Conservation (phyloP, 495 filamentous ascomycete genomes). For the Alectoria sarmentosa region DNA sequence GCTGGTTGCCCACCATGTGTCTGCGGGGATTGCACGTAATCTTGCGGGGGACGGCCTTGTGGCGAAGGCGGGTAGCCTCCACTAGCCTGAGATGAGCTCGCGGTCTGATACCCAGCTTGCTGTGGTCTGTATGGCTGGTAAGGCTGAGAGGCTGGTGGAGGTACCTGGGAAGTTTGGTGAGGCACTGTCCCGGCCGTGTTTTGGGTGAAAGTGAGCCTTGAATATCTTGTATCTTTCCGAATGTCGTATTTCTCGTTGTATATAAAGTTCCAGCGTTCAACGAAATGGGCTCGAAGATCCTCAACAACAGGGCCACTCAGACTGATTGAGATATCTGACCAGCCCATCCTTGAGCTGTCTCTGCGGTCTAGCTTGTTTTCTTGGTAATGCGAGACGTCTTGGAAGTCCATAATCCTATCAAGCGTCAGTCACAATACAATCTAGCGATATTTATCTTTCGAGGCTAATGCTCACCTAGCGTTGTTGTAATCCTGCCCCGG, state of each 20-base stretch:
- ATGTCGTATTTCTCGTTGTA: slow-evolving; percentile 73
- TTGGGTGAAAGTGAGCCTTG: slow-evolving; percentile 38
- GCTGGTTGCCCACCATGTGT: slow-evolving; percentile 16
- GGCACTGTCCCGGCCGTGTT: slow-evolving; percentile 19
- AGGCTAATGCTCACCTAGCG: slow-evolving; percentile 35
- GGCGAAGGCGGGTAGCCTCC: slow-evolving; percentile 3
- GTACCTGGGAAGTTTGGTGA: slow-evolving; percentile 14
- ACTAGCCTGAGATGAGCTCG: not conserved
- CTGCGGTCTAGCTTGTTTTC: slow-evolving; percentile 82
- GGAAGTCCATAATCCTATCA: slow-evolving; percentile 69
- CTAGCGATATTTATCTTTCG: not conserved
- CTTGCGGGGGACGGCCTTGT: slow-evolving; percentile 1
- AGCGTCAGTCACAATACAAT: slow-evolving; percentile 12
- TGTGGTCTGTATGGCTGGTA: slow-evolving; percentile 9
- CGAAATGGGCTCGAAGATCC: slow-evolving; percentile 73
- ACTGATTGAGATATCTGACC: slow-evolving; percentile 74
- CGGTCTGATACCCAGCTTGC: not conserved
- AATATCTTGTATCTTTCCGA: slow-evolving; percentile 56
- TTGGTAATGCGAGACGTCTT: slow-evolving; percentile 75
- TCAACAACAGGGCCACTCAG: slow-evolving; percentile 72
- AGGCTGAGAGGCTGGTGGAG: slow-evolving; percentile 25
- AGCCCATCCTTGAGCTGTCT: slow-evolving; percentile 75
- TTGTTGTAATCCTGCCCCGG: slow-evolving; percentile 96
- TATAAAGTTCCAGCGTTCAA: slow-evolving; percentile 91
- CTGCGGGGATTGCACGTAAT: slow-evolving; percentile 14